These are phyloP conservation scores for Arthrobotrys megalospora DNA, from an alignment of 2,329 filamentous ascomycete genomes.

Conservation along the genomic window DNA sequence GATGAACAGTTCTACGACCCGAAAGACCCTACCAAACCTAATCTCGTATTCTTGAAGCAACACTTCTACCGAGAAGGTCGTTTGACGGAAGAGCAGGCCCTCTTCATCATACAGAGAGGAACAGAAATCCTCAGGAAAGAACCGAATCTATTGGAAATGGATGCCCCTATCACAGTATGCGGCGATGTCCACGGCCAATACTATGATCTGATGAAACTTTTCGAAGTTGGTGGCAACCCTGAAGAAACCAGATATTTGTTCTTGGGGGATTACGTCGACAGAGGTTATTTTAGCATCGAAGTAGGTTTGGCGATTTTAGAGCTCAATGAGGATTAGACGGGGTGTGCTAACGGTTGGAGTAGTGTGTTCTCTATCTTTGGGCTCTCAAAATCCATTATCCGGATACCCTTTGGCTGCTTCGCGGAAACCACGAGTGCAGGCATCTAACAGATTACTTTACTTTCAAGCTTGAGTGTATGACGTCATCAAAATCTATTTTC, in stretches of 20 bases:
- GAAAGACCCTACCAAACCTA: slow-evolving; percentile 86
- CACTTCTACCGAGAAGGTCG: slow-evolving; percentile 98
- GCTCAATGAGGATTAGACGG: background rate
- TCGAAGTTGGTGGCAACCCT: slow-evolving; percentile 97
- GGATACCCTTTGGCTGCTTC: slow-evolving; percentile 94
- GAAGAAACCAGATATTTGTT: slow-evolving; percentile 97
- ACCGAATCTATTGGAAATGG: slow-evolving; percentile 98
- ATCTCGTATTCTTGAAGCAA: slow-evolving; percentile 95
- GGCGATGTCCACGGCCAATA: slow-evolving; percentile 99
- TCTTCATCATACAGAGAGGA: slow-evolving; percentile 92
- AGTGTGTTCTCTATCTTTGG: slow-evolving; percentile 98
- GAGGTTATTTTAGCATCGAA: slow-evolving; percentile 99
- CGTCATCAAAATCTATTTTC: slow-evolving; percentile 11
- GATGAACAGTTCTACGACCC: slow-evolving; percentile 96
- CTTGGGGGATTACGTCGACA: slow-evolving; percentile 96
- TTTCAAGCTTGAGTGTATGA: slow-evolving; percentile 93
- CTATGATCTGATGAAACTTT: slow-evolving; percentile 99
- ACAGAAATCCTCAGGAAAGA: slow-evolving; percentile 89
- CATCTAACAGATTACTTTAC: slow-evolving; percentile 99
- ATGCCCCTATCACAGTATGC: slow-evolving; percentile 98
- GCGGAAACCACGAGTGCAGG: slow-evolving; percentile 98
- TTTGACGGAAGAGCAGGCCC: slow-evolving; percentile 94
- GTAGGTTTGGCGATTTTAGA: slow-evolving; percentile 67
- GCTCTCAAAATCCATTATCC: slow-evolving; percentile 99
- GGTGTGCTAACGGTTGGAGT: slow-evolving; percentile 65